Conservation (phyloP, 2,329 filamentous ascomycete species). For the Neofusicoccum umdonicola region DNA sequence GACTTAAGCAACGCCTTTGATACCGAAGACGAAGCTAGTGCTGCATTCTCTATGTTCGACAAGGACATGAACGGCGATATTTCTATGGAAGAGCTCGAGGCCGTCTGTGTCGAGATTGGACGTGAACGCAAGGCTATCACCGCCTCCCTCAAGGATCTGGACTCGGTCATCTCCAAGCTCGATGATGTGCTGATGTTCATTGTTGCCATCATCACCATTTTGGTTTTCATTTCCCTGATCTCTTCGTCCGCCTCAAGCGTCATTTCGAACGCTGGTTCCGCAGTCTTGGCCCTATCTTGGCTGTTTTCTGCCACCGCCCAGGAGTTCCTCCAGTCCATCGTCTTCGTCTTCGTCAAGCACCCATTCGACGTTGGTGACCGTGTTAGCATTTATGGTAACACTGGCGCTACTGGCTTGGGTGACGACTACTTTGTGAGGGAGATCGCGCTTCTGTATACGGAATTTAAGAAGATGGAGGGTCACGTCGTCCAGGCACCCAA, state of each 20-base stretch:
- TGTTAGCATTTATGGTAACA: constrained; percentile 87
- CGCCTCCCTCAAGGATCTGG: constrained; percentile 88
- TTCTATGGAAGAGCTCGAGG: constrained; percentile 89
- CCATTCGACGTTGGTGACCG: constrained; percentile 95
- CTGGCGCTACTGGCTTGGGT: constrained; percentile 71
- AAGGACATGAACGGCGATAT: constrained; percentile 97
- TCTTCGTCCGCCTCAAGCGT: constrained; percentile 88
- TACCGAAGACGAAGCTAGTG: constrained; percentile 80
- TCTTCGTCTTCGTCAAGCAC: constrained; percentile 97
- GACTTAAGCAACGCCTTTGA: constrained; percentile 78
- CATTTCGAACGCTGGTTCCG: constrained; percentile 83
- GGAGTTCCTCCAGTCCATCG: constrained; percentile 88
- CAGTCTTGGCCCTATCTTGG: constrained; percentile 88
- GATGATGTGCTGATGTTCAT: constrained; percentile 88
- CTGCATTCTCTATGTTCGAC: constrained; percentile 89
- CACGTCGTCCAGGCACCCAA: constrained; percentile 96
- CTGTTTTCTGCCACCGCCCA: constrained; percentile 89
- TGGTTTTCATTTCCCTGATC: constrained; percentile 86
- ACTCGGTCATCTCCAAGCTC: constrained; percentile 87
- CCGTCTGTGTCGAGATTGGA: constrained; percentile 90
- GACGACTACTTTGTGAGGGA: constrained; percentile 97
- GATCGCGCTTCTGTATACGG: constrained; percentile 87
- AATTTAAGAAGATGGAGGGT: constrained; percentile 98
- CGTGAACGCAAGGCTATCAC: constrained; percentile 94
- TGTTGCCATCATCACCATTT: constrained; percentile 73